Evolutionary conservation across 2,329 filamentous ascomycete species (phyloP).

Genomic region (Spiromastix sp.): DNA sequence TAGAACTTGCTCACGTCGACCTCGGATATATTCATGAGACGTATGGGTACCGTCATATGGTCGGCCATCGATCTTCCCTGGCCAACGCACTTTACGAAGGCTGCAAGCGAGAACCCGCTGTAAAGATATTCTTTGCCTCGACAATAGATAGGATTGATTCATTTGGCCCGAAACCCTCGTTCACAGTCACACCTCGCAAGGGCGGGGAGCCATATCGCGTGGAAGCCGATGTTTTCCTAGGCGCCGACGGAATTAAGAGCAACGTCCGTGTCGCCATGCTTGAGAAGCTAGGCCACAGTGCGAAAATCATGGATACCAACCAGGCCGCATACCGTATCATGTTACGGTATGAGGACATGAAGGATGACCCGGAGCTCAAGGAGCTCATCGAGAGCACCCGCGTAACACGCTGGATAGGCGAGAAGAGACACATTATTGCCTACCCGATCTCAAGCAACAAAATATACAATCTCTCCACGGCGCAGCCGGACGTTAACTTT

Average conservation of each 20-base stretch:
- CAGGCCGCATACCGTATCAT: constrained; percentile 47
- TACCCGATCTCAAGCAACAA: constrained; percentile 54
- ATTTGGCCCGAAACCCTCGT: constrained; percentile 49
- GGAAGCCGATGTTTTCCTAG: constrained; percentile 42
- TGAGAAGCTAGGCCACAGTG: constrained; percentile 23
- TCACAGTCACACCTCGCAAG: constrained; percentile 50
- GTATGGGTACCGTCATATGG: constrained; percentile 70
- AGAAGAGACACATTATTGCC: constrained; percentile 56
- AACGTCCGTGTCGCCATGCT: constrained; percentile 35
- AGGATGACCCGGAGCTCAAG: constrained; percentile 42
- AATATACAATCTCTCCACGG: constrained; percentile 57
- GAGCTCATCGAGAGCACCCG: constrained; percentile 47
- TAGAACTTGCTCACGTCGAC: constrained; percentile 60
- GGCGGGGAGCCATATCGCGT: constrained; percentile 40
- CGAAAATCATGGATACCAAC: constrained; percentile 37
- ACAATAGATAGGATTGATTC: constrained; percentile 46
- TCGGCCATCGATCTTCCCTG: constrained; percentile 64
- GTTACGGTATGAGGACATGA: constrained; percentile 37
- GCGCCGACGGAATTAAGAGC: constrained; percentile 46
- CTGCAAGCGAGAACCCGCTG: constrained; percentile 52
- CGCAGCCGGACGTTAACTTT: constrained; percentile 52
- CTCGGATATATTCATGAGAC: constrained; percentile 56
- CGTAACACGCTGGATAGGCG: constrained; percentile 55
- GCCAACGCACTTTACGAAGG: constrained; percentile 59
- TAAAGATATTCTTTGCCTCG: constrained; percentile 60